Conservation (phyloP, 23 red algal genomes). For the Cyanidium caldarium region DNA sequence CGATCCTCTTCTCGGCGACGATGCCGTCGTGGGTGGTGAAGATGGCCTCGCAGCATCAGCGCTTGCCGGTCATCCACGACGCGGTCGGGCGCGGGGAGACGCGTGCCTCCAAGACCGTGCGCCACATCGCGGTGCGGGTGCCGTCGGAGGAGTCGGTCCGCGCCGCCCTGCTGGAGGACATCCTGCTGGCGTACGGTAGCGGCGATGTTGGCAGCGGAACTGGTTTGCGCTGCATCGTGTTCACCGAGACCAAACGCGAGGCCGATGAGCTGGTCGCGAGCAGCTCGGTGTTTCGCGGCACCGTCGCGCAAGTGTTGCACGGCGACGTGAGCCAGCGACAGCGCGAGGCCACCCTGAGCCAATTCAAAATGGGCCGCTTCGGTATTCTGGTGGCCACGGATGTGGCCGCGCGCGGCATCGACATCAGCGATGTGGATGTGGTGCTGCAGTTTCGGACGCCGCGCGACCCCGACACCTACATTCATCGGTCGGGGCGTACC, state of each 20-base stretch:
- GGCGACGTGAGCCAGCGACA: conserved; percentile 87
- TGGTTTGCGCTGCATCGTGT: conserved; percentile 74
- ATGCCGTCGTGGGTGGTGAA: conserved; percentile 84
- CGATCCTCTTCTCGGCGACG: conserved; percentile 89
- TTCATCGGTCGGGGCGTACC: conserved; percentile 85
- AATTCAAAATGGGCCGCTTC: conserved; percentile 78
- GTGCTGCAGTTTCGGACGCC: conserved; percentile 80
- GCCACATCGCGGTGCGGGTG: conserved; percentile 68
- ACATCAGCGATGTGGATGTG: conserved; percentile 84
- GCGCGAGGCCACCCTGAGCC: conserved; percentile 61
- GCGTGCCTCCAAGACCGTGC: conserved; percentile 65
- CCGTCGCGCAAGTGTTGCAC: conserved; percentile 76
- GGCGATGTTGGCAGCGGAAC: too few relatives aligned
- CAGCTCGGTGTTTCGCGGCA: conserved; percentile 41
- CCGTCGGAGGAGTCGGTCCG: conserved; percentile 46
- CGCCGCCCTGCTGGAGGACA: conserved; percentile 47
- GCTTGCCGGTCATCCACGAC: conserved; percentile 47
- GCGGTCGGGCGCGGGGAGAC: conserved; percentile 39
- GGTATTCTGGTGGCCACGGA: conserved; percentile 89
- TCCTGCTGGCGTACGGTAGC: conserved; percentile 37
- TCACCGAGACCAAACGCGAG: conserved; percentile 85
- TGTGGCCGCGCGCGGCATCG: conserved; percentile 87
- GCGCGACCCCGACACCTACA: conserved; percentile 55
- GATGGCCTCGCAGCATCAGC: conserved; percentile 68
- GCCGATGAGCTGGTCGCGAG: conserved; percentile 66